Conservation (phyloP, 305 asterid genomes). For the Rubia occidens region DNA sequence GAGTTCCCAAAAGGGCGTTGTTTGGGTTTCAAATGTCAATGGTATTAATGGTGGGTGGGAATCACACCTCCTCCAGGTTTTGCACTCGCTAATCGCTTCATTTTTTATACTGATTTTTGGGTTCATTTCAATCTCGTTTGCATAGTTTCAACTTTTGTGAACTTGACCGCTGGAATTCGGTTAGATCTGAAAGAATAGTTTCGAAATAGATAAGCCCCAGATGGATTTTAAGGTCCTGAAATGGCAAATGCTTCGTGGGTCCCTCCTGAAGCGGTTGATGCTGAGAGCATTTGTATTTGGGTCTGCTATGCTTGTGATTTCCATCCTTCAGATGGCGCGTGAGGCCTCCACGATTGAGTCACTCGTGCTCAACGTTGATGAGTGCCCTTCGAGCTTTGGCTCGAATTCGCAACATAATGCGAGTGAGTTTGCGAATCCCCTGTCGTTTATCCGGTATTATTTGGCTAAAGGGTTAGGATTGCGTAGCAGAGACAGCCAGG, state of each 20-base stretch:
- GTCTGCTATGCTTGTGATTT: conserved; percentile 40
- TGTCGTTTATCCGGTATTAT: conserved; percentile 22
- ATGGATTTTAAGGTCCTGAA: conserved; percentile 49
- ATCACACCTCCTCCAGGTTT: conserved; percentile 98
- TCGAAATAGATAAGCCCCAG: conserved; percentile 17
- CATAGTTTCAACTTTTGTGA: conserved; percentile 20
- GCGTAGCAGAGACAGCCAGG: conserved; percentile 23
- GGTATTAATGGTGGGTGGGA: conserved; percentile 94
- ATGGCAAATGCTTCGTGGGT: conserved; percentile 44
- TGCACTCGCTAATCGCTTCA: conserved; percentile 63
- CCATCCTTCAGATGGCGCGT: conserved; percentile 39
- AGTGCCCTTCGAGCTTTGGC: conserved; percentile 44
- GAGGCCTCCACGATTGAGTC: conserved; percentile 38
- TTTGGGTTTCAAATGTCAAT: conserved; percentile 62
- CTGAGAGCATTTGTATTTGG: conserved; percentile 54
- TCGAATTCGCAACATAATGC: conserved; percentile 24
- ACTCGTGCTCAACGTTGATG: conserved; percentile 22
- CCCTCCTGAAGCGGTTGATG: conserved; percentile 42
- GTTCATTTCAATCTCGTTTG: conserved; percentile 21
- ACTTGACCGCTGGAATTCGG: conserved; percentile 13
- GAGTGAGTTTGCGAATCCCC: conserved; percentile 28
- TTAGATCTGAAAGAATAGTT: conserved; percentile 23
- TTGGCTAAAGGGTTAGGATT: conserved; percentile 20
- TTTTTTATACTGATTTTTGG: conserved; percentile 15
- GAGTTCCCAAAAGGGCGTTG: conserved; percentile 54